Percentiles rank a stretch among this genome's conserved stretches.
Conservation (phyloP, 2,329 filamentous ascomycete species). For the Paecilomyces niveus region DNA sequence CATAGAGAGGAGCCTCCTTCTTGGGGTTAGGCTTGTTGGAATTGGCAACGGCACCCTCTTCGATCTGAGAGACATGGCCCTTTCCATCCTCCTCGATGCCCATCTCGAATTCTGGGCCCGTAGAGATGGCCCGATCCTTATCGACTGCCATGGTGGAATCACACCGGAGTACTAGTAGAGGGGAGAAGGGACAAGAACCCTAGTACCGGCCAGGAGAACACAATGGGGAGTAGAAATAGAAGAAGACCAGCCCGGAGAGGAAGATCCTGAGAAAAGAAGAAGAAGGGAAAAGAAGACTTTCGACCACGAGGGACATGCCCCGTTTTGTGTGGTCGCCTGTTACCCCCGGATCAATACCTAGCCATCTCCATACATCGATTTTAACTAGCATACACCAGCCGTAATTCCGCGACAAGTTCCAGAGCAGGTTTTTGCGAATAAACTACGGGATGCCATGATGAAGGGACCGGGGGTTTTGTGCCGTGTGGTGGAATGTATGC, state of each 20-base stretch:
- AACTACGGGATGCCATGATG: background rate
- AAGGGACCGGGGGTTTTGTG: background rate
- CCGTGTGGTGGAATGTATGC: background rate
- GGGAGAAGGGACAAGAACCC: background rate
- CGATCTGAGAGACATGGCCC: constrained; percentile 9
- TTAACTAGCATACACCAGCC: background rate
- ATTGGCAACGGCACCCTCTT: constrained; percentile 18
- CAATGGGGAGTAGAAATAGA: background rate
- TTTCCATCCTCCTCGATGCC: constrained; percentile 12
- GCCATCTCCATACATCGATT: background rate
- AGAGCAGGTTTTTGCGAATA: background rate
- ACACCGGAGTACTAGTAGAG: background rate
- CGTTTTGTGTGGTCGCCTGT: background rate
- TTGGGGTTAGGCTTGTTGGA: constrained; percentile 16
- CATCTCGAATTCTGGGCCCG: constrained; percentile 11
- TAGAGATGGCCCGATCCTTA: constrained; percentile 11
- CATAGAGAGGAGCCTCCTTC: constrained; percentile 24
- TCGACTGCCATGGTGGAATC: background rate
- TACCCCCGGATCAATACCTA: background rate
- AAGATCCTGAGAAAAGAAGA: background rate
- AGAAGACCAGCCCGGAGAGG: background rate
- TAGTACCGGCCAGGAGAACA: background rate
- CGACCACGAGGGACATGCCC: background rate
- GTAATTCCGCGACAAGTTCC: background rate
- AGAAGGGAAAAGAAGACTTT: background rate